Evolutionary conservation across 495 filamentous ascomycete species (phyloP).

Genomic region (Alectoria sarmentosa): DNA sequence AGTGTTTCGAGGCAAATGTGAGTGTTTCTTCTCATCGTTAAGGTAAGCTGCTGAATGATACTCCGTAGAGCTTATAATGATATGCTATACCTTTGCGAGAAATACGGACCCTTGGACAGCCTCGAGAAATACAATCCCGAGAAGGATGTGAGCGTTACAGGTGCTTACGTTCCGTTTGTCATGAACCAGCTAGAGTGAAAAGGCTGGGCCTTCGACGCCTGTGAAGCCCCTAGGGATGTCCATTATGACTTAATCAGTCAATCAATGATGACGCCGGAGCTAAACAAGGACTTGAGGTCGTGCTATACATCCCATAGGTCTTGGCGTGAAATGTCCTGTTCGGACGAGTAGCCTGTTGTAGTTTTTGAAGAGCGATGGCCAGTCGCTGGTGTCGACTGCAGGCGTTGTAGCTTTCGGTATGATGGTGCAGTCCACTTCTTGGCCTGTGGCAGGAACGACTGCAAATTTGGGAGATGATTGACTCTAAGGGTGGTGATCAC

Average conservation of each 20-base stretch:
- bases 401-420: slow-evolving; percentile 75
- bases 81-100: slow-evolving; percentile 35
- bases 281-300: slow-evolving; percentile 91
- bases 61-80: slow-evolving; percentile 32
- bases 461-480: slow-evolving; percentile 40
- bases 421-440: slow-evolving; percentile 69
- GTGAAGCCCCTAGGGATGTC: too few species aligned
- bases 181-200: slow-evolving; percentile 25
- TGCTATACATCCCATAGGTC: slow-evolving; percentile 82
- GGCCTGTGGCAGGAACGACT: slow-evolving; percentile 53
- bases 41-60: slow-evolving; percentile 8
- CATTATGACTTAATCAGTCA: too few species aligned
- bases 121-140: slow-evolving; percentile 30
- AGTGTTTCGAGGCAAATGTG: slow-evolving; percentile 31
- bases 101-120: slow-evolving; percentile 30
- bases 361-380: slow-evolving; percentile 89
- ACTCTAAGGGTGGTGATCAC: not conserved
- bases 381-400: slow-evolving; percentile 65
- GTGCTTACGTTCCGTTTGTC: slow-evolving; percentile 23
- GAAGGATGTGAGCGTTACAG: slow-evolving; percentile 28
- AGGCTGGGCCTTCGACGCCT: too few species aligned
- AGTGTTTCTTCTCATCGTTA: slow-evolving; percentile 13
- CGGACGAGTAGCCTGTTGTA: slow-evolving; percentile 80
- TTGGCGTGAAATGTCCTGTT: slow-evolving; percentile 90
- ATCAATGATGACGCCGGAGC: slow-evolving; percentile 80